phyloP scores from a whole-genome alignment of 352 stramenopile genomes.

The Blastocystis sp. region DNA sequence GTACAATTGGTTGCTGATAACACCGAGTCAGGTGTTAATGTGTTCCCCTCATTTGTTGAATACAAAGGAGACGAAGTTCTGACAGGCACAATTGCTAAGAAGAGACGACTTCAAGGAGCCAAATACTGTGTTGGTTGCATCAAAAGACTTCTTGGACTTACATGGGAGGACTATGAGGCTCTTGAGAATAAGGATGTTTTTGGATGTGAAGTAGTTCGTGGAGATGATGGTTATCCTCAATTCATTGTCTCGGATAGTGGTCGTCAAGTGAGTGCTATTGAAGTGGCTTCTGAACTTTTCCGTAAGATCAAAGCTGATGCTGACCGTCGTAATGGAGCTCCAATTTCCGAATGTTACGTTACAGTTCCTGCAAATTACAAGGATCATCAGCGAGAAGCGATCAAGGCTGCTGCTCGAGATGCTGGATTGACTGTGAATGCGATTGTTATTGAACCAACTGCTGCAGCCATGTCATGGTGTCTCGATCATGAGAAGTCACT shows the following conservation, averaged over 20 bases:
- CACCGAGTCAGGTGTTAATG: neutral
- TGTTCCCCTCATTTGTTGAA: conserved; percentile 24
- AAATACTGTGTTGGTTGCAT: neutral
- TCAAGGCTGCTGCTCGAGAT: conserved; percentile 96
- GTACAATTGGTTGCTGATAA: neutral
- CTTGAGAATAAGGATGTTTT: conserved; percentile 1
- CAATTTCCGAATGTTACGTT: neutral
- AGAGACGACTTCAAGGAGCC: neutral
- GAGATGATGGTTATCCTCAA: conserved; percentile 20
- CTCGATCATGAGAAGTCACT: conserved; percentile 60
- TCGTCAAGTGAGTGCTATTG: neutral
- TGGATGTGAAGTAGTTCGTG: conserved; percentile 23
- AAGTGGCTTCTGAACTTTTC: conserved; percentile 31
- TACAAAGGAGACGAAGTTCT: neutral
- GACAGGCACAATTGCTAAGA: neutral
- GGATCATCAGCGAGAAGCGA: conserved; percentile 78
- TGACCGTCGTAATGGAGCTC: neutral
- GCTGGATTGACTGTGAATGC: conserved; percentile 89
- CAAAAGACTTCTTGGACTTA: conserved; percentile 2
- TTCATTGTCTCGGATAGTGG: conserved; percentile 18
- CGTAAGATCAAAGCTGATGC: neutral
- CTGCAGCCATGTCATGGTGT: conserved; percentile 65
- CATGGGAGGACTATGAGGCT: neutral
- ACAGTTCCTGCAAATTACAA: conserved; percentile 33
- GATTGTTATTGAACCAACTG: conserved; percentile 77